Conservation (phyloP, 2,329 filamentous ascomycete genomes). For the Epichloe coenophiala region DNA sequence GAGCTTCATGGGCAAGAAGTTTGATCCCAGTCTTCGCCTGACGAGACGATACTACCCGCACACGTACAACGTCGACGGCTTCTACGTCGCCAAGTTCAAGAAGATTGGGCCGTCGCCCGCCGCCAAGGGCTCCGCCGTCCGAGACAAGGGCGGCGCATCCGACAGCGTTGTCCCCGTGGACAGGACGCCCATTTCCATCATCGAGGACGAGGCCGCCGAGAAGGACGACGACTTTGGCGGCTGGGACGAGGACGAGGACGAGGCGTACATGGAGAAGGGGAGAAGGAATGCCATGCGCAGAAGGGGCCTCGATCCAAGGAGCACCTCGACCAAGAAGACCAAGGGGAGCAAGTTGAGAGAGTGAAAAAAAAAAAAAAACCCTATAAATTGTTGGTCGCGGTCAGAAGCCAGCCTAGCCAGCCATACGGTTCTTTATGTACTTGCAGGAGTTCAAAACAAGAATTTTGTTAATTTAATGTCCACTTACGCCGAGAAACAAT, state of each 20-base stretch:
- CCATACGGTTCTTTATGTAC: not conserved
- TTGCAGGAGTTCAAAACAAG: not conserved
- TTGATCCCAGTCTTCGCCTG: slow-evolving; percentile 71
- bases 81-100: slow-evolving; percentile 96
- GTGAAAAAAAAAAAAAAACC: too few relatives aligned
- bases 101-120: slow-evolving; percentile 67
- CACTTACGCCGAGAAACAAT: not conserved
- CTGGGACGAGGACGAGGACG: slow-evolving; percentile 63
- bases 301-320: slow-evolving; percentile 60
- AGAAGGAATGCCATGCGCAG: slow-evolving; percentile 60
- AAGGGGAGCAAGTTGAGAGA: not conserved
- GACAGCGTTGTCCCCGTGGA: slow-evolving; percentile 40
- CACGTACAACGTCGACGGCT: slow-evolving; percentile 90
- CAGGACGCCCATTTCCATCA: slow-evolving; percentile 49
- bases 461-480: not conserved
- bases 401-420: not conserved
- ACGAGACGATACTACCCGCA: slow-evolving; percentile 83
- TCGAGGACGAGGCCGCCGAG: slow-evolving; percentile 31
- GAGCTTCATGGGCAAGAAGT: slow-evolving; percentile 79
- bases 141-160: slow-evolving; percentile 17
- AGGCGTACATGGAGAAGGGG: slow-evolving; percentile 58
- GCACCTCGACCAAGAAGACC: slow-evolving; percentile 24
- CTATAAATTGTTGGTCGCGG: too few relatives aligned
- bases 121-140: slow-evolving; percentile 26
- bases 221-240: slow-evolving; percentile 48